Evolutionary conservation across 257 asterid species (phyloP).

Genomic region (Fraxinus americana): DNA sequence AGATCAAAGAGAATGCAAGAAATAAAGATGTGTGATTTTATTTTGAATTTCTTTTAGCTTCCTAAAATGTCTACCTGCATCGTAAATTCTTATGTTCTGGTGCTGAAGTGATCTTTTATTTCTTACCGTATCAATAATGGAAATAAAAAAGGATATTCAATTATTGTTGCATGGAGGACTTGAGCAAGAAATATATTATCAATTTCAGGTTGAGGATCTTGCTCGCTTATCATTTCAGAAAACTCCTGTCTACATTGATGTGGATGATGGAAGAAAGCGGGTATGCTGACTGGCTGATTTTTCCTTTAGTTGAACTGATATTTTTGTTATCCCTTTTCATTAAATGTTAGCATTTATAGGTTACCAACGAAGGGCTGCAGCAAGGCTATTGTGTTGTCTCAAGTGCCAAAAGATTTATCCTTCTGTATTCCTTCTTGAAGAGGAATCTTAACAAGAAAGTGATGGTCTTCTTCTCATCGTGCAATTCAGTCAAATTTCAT

Average conservation of each 20-base stretch:
- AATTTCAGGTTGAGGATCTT: constrained; percentile 90
- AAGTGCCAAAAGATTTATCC: constrained; percentile 75
- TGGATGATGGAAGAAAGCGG: constrained; percentile 86
- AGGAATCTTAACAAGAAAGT: constrained; percentile 86
- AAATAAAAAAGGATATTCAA: background rate
- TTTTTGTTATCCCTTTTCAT: background rate
- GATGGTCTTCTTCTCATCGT: constrained; percentile 97
- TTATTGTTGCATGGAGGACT: constrained; percentile 11
- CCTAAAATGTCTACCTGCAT: background rate
- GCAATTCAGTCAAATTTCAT: constrained; percentile 89
- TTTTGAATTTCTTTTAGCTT: constrained; percentile 3
- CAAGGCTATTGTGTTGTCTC: constrained; percentile 95
- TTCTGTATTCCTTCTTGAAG: constrained; percentile 92
- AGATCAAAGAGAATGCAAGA: background rate
- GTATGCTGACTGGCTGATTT: constrained; percentile 34
- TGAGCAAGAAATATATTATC: constrained; percentile 18
- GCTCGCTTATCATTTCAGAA: constrained; percentile 82
- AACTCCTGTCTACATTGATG: constrained; percentile 74
- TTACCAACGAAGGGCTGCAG: constrained; percentile 88
- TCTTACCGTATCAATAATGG: background rate
- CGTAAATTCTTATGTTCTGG: background rate
- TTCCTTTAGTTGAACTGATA: constrained; percentile 11
- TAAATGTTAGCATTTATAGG: constrained; percentile 44
- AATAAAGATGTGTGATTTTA: background rate
- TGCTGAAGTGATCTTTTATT: background rate